phyloP scores from a whole-genome alignment of 1,284 basidiomycete species.

The Rhodotorula sp. region DNA sequence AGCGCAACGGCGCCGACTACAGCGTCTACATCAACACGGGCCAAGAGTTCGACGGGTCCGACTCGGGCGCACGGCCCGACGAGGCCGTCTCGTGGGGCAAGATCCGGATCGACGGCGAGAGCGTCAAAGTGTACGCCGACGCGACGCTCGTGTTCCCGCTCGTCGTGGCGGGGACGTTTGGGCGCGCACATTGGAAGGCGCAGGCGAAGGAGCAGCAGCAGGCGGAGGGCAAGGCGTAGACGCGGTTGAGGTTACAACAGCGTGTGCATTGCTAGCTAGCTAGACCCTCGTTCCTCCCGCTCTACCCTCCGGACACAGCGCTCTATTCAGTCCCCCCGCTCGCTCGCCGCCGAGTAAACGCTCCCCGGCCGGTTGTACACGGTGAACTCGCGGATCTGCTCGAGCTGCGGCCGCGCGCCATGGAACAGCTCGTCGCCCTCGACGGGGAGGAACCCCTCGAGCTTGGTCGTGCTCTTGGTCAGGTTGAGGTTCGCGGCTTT shows the following conservation, averaged over 20 bases:
- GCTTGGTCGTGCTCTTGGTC: constrained; percentile 45
- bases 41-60: constrained; percentile 98
- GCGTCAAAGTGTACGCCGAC: constrained; percentile 83
- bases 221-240: neutral
- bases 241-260: neutral
- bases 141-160: constrained; percentile 89
- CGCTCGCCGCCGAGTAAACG: constrained; percentile 29
- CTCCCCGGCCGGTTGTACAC: constrained; percentile 18
- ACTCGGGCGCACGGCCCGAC: constrained; percentile 87
- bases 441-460: constrained; percentile 44
- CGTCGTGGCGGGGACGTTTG: constrained; percentile 71
- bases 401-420: constrained; percentile 25
- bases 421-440: constrained; percentile 39
- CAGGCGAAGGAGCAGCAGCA: constrained; percentile 1
- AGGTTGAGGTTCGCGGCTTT: constrained; percentile 38
- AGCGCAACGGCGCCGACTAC: constrained; percentile 97
- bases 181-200: constrained; percentile 58
- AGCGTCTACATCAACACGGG: constrained; percentile 99
- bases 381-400: constrained; percentile 37
- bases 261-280: neutral
- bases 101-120: constrained; percentile 84
- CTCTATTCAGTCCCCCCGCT: constrained; percentile 21
- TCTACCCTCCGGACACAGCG: neutral
- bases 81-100: constrained; percentile 99
- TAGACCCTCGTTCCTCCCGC: neutral